A percentile compares a stretch with the other conserved stretches of the same genome.
Conservation (phyloP, 1,139 yeast genomes). For the Candida smagusa region DNA sequence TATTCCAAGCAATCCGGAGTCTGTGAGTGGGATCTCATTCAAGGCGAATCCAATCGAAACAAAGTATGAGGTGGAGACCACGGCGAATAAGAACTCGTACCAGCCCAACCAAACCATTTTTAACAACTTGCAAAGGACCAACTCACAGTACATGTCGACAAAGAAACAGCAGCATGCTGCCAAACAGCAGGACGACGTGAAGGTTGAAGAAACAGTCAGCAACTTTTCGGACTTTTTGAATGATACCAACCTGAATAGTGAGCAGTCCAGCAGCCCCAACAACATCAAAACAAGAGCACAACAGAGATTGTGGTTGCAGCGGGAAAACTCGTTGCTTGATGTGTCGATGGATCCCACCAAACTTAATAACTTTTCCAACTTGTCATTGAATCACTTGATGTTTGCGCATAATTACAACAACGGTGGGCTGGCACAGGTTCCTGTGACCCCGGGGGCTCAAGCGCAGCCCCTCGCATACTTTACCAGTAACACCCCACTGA, state of each 20-base stretch:
- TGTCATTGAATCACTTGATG: constrained; percentile 48
- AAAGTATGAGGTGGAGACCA: constrained; percentile 30
- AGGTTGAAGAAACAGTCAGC: constrained; percentile 22
- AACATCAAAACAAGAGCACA: constrained; percentile 66
- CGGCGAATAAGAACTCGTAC: constrained; percentile 37
- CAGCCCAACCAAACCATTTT: constrained; percentile 47
- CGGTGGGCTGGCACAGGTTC: constrained; percentile 5
- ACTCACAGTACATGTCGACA: constrained; percentile 29
- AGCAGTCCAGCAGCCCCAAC: constrained; percentile 11
- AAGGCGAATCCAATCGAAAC: constrained; percentile 31
- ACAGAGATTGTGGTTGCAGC: constrained; percentile 76
- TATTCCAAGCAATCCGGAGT: constrained; percentile 15
- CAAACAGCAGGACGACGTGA: constrained; percentile 9
- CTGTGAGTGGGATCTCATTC: constrained; percentile 36
- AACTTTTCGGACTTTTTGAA: constrained; percentile 33
- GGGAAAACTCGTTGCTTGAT: constrained; percentile 70
- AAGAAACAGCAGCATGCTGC: constrained; percentile 18
- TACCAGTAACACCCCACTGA: not conserved
- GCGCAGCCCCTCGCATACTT: constrained; percentile 1
- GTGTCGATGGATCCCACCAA: constrained; percentile 37
- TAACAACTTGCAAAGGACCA: constrained; percentile 41
- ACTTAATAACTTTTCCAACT: constrained; percentile 37
- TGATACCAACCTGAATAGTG: constrained; percentile 9
- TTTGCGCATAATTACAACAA: constrained; percentile 36
- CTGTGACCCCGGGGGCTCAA: constrained; percentile 5